phyloP scores from a whole-genome alignment of 169 alveolate species.

The Plasmodium falciparum region DNA sequence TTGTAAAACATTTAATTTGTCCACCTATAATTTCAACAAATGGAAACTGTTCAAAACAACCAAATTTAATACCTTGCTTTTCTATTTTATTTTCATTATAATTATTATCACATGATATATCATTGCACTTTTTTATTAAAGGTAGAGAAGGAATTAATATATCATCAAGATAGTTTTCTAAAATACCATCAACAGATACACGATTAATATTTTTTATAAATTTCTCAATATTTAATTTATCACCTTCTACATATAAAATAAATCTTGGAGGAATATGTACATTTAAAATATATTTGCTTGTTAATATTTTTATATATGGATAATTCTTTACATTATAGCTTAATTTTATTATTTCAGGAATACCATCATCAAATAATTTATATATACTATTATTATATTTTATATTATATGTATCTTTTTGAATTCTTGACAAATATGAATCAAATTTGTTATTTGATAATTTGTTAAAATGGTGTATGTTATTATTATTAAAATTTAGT shows the following conservation, averaged over 20 bases:
- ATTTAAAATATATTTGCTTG: conserved; percentile 82
- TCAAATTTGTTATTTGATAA: neutral
- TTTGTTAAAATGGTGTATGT: conserved; percentile 14
- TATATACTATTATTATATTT: conserved; percentile 30
- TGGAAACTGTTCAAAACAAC: conserved; percentile 66
- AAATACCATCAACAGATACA: conserved; percentile 82
- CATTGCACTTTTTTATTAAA: conserved; percentile 69
- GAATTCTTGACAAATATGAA: neutral
- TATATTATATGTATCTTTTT: conserved; percentile 31
- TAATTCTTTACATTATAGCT: conserved; percentile 82
- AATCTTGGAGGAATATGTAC: conserved; percentile 88
- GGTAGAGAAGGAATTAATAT: conserved; percentile 81
- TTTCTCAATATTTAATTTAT: conserved; percentile 76
- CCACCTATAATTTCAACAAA: conserved; percentile 71
- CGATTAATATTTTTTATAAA: conserved; percentile 74
- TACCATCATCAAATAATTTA: conserved; percentile 80
- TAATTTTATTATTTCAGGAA: conserved; percentile 81
- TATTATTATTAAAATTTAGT: conserved; percentile 4
- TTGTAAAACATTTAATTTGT: conserved; percentile 72
- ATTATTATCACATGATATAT: neutral
- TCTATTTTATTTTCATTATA: conserved; percentile 12
- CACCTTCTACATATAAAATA: conserved; percentile 88
- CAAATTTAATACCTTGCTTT: conserved; percentile 58
- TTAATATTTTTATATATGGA: conserved; percentile 82
- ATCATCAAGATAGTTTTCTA: conserved; percentile 82